These are phyloP conservation scores for Paramecium biaurelia DNA, from an alignment of 73 alveolate genomes.

Conservation along the genomic window DNA sequence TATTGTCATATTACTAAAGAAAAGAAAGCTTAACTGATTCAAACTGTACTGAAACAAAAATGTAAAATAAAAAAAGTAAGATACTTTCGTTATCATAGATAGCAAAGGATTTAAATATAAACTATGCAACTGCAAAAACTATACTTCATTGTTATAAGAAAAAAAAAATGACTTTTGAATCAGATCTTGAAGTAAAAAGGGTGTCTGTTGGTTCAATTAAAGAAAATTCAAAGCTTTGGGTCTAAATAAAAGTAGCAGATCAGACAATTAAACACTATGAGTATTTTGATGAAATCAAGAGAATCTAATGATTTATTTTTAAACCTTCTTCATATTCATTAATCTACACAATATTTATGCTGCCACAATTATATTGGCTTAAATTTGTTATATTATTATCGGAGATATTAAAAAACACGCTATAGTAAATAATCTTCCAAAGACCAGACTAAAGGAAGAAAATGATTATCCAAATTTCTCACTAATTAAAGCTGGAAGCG, in stretches of 20 bases:
- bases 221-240: neutral
- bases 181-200: neutral
- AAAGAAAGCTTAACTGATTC: slow-evolving; percentile 32
- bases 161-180: neutral
- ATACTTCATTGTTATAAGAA: slow-evolving; percentile 1
- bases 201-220: neutral
- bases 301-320: neutral
- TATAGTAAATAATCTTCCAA: neutral
- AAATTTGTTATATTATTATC: neutral
- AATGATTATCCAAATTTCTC: neutral
- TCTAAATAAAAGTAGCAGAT: neutral
- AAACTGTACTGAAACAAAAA: slow-evolving; percentile 29
- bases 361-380: neutral
- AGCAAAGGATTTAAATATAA: slow-evolving; percentile 19
- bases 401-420: neutral
- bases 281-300: neutral
- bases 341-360: neutral
- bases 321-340: neutral
- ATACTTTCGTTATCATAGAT: neutral
- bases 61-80: slow-evolving; percentile 41
- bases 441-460: neutral
- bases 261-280: neutral
- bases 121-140: slow-evolving; percentile 47
- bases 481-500: neutral
- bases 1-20: slow-evolving; percentile 43